These are phyloP conservation scores for Solioccasus polychromus DNA, from an alignment of 768 basidiomycete species.

Conservation along the genomic window DNA sequence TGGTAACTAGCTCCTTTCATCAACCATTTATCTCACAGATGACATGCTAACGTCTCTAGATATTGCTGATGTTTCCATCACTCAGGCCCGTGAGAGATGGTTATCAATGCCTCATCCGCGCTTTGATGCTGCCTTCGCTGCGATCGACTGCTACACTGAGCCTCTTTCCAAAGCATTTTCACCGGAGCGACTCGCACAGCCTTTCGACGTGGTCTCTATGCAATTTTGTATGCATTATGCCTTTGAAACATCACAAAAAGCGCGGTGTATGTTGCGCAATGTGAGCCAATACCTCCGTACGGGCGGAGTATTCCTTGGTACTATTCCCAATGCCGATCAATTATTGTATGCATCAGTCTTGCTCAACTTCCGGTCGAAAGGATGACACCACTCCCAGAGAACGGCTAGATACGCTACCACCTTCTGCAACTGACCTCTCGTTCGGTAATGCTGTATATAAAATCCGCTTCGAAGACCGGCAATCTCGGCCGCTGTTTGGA, in stretches of 20 bases:
- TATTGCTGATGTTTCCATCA: constrained; percentile 83
- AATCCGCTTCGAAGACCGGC: constrained; percentile 79
- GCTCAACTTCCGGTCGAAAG: constrained; percentile 3
- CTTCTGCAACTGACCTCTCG: constrained; percentile 62
- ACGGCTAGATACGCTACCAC: constrained; percentile 67
- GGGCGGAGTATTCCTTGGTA: constrained; percentile 96
- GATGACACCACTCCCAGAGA: constrained; percentile 43
- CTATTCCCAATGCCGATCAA: constrained; percentile 85
- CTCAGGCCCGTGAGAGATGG: constrained; percentile 82
- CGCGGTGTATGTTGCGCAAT: constrained; percentile 89
- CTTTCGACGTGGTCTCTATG: constrained; percentile 96
- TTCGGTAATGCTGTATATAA: constrained; percentile 93
- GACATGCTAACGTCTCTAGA: constrained; percentile 45
- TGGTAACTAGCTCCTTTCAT: constrained; percentile 11
- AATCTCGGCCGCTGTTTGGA: constrained; percentile 66
- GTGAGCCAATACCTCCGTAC: constrained; percentile 73
- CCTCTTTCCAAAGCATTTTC: constrained; percentile 69
- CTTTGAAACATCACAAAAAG: constrained; percentile 87
- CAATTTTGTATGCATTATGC: constrained; percentile 99
- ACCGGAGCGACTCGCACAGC: constrained; percentile 53
- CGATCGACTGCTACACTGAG: constrained; percentile 85
- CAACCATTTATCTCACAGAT: not conserved
- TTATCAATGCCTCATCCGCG: constrained; percentile 45
- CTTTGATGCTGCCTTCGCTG: constrained; percentile 79
- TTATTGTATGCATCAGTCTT: constrained; percentile 60